Evolutionary conservation across 2,329 filamentous ascomycete genomes (phyloP).

Genomic region (Boeremia exigua): DNA sequence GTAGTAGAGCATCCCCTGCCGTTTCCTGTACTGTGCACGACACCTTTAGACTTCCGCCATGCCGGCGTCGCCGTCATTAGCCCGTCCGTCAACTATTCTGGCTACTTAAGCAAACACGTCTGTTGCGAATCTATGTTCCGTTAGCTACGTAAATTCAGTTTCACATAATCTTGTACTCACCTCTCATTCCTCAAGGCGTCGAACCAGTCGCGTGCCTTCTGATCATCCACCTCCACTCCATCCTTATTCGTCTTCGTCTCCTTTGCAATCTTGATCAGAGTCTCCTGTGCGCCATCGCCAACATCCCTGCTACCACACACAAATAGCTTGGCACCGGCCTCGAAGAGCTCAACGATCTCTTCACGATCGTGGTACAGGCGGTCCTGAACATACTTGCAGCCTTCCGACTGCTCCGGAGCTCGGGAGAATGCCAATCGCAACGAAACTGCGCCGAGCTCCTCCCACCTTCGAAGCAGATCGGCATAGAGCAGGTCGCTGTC

Average conservation of each 20-base stretch:
- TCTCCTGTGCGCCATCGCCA: constrained; percentile 53
- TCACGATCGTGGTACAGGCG: constrained; percentile 56
- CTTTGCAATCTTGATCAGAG: constrained; percentile 51
- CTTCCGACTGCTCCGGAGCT: constrained; percentile 49
- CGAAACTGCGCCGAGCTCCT: constrained; percentile 64
- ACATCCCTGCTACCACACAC: constrained; percentile 66
- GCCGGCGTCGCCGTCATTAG: too few relatives aligned
- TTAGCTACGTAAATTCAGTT: neutral
- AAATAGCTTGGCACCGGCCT: constrained; percentile 63
- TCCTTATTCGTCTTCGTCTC: constrained; percentile 50
- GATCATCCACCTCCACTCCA: constrained; percentile 47
- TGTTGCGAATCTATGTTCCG: neutral
- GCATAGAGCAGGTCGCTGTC: constrained; percentile 66
- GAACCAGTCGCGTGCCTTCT: constrained; percentile 55
- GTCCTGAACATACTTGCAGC: constrained; percentile 62
- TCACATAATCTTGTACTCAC: neutral
- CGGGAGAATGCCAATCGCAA: constrained; percentile 67
- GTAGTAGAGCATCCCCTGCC: too few relatives aligned
- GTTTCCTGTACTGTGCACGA: too few relatives aligned
- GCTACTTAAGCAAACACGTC: constrained; percentile 5
- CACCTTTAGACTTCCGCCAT: too few relatives aligned
- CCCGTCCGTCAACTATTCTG: too few relatives aligned
- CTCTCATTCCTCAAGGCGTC: constrained; percentile 53
- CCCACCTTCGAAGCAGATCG: constrained; percentile 66
- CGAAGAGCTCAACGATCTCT: constrained; percentile 55